These are phyloP conservation scores for Domatiomyces globalis DNA, from an alignment of 2,329 filamentous ascomycete genomes.

Conservation along the genomic window DNA sequence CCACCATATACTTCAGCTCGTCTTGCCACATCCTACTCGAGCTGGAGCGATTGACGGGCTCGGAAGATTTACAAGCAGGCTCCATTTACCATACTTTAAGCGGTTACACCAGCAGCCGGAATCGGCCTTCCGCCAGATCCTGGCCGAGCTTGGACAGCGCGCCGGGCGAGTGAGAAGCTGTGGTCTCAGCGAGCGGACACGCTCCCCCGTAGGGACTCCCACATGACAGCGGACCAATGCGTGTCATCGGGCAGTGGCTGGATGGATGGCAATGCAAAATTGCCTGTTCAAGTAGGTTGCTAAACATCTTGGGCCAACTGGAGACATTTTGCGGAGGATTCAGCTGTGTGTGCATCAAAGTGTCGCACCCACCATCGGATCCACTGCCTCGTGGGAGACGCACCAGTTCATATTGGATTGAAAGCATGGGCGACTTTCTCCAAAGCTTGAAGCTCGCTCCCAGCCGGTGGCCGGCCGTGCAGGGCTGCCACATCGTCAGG, in stretches of 20 bases:
- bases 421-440: conserved; percentile 18
- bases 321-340: background rate
- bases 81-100: conserved; percentile 6
- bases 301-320: background rate
- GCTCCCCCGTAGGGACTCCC: conserved; percentile 1
- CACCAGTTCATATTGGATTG: conserved; percentile 9
- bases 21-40: background rate
- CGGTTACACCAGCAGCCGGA: conserved; percentile 5
- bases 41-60: background rate
- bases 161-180: too few relatives aligned
- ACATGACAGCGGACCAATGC: conserved; percentile 12
- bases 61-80: conserved; percentile 2
- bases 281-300: background rate
- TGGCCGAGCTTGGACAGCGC: background rate
- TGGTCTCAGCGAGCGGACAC: too few relatives aligned
- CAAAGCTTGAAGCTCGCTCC: conserved; percentile 17
- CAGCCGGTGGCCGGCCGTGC: conserved; percentile 10
- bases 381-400: background rate
- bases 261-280: background rate
- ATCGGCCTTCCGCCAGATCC: conserved; percentile 3
- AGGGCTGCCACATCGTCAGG: conserved; percentile 7
- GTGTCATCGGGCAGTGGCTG: conserved; percentile 5
- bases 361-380: background rate
- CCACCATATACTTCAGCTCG: background rate
- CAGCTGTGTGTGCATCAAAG: background rate